Conservation (phyloP, 495 filamentous ascomycete species). For the Aspergillus incahuasiensis region DNA sequence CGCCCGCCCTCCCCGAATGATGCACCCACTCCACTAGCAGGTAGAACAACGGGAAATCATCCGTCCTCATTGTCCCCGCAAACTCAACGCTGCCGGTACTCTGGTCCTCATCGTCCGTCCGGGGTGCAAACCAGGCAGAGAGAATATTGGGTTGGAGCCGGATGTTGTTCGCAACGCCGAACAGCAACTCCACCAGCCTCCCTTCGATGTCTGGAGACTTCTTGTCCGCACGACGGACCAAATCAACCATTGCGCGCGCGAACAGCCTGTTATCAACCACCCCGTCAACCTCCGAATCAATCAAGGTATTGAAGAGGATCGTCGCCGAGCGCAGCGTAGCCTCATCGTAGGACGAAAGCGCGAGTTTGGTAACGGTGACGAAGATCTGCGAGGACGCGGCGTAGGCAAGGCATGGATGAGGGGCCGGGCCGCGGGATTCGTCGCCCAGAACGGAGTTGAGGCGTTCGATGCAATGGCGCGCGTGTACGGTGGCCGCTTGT, state of each 20-base stretch:
- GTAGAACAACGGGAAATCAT: conserved; percentile 95
- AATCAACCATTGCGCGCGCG: conserved; percentile 73
- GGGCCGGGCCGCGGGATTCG: conserved; percentile 79
- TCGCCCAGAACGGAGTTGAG: conserved; percentile 79
- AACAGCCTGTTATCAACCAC: conserved; percentile 83
- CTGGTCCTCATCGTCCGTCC: conserved; percentile 34
- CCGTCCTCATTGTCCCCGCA: conserved; percentile 79
- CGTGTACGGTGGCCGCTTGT: conserved; percentile 42
- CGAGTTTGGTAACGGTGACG: conserved; percentile 79
- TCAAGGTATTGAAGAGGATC: conserved; percentile 76
- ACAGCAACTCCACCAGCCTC: conserved; percentile 83
- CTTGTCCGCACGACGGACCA: conserved; percentile 56
- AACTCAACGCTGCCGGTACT: conserved; percentile 58
- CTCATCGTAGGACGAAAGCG: conserved; percentile 71
- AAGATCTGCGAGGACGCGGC: conserved; percentile 82
- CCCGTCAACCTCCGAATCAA: conserved; percentile 93
- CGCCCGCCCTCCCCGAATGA: conserved; percentile 83
- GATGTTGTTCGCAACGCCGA: conserved; percentile 93
- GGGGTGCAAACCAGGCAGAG: conserved; percentile 74
- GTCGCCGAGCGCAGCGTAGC: conserved; percentile 77
- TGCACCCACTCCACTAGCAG: conserved; percentile 93
- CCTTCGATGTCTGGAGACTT: conserved; percentile 71
- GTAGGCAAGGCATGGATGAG: conserved; percentile 84
- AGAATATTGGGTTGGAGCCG: conserved; percentile 79
- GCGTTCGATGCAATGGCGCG: conserved; percentile 54